Base-by-base conservation (phyloP, 306 rosid species). In the Psophocarpus tetragonolobus region DNA sequence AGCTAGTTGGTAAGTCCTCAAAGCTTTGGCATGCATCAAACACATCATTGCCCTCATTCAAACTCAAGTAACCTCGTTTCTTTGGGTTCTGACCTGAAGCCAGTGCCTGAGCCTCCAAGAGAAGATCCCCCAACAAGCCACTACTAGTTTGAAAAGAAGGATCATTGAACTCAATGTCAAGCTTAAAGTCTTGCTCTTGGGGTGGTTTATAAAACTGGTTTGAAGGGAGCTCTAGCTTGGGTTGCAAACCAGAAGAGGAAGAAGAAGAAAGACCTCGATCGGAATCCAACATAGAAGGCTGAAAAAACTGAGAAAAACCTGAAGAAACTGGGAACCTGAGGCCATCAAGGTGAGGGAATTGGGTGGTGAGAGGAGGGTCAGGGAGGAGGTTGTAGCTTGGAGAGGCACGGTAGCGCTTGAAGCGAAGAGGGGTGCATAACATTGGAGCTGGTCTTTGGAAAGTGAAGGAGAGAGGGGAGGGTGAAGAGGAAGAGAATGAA, bases 201-300 rank as follows among this genome's bases (percentile, higher is more conserved):
- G 44, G 64, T 75, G 81, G 54, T 78, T 78, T 85, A 68, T 79
- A 78, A 32, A 74, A 85, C 73, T 88, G 97, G 86, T 41, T 87
- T 82, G 97, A 87, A 88, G 92, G 89, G 81, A 85, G 87, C 85
- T 92, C 97, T 30, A 88, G 53, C 69, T 87, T 87, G 17, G 77
- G 35, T 4, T 81, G 68, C 29, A 83, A 81, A 39, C 54, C 38
- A 0, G 82, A 75, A 42, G 76, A 74, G 2, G 71, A 38, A 1
- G 79, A 70, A 56, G 64, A 48, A 45, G 78, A 76, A 44, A 80
- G 33, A 30, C 74, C 58, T 11, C 58, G 77, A 8, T 81, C 81
- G 1, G 88, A 29, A 1, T 87, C 90, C 20, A 85, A 51, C 21
- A 82, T 84, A 2, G 86, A 90, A 53, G 88, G 68, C 0, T 53